A percentile compares a stretch with the other conserved stretches of the same genome.
phyloP scores from a whole-genome alignment of 2,329 filamentous ascomycete genomes.

The Penicillium frequentans region DNA sequence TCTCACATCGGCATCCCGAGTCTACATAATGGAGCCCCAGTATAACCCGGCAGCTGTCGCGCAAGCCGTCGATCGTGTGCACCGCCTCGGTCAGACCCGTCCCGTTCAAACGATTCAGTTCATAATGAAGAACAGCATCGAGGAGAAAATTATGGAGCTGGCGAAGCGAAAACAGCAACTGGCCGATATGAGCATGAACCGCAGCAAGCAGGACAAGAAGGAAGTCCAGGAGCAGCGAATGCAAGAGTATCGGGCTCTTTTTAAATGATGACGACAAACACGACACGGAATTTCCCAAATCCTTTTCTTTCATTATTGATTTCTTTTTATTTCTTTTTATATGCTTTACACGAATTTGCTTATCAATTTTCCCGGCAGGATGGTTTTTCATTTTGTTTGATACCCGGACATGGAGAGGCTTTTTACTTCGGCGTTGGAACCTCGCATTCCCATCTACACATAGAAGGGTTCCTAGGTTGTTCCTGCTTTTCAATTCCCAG shows the following conservation, averaged over 20 bases:
- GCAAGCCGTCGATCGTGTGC: conserved; percentile 91
- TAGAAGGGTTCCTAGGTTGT: not conserved
- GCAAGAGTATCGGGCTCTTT: conserved; percentile 61
- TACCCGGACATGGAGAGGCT: conserved; percentile 15
- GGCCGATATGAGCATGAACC: conserved; percentile 81
- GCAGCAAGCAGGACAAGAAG: conserved; percentile 57
- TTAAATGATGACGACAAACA: conserved; percentile 39
- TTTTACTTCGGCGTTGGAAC: conserved; percentile 8
- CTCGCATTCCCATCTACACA: conserved; percentile 5
- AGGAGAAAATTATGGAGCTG: conserved; percentile 87
- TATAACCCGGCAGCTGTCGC: conserved; percentile 95
- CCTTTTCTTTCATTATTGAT: not conserved
- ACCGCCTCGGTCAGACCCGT: conserved; percentile 86
- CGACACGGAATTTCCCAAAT: not conserved
- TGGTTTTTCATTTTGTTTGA: conserved; percentile 11
- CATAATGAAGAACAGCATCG: conserved; percentile 87
- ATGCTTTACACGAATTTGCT: not conserved
- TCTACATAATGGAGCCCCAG: conserved; percentile 97
- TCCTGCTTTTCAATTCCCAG: not conserved
- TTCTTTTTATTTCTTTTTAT: not conserved
- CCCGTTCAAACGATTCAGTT: conserved; percentile 83
- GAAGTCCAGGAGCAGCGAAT: conserved; percentile 66
- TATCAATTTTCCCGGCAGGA: conserved; percentile 2
- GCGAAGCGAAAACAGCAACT: conserved; percentile 92
- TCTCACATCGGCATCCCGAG: conserved; percentile 78